Conservation (phyloP, 108 stramenopile species). For the Schizochytrium sp. region DNA sequence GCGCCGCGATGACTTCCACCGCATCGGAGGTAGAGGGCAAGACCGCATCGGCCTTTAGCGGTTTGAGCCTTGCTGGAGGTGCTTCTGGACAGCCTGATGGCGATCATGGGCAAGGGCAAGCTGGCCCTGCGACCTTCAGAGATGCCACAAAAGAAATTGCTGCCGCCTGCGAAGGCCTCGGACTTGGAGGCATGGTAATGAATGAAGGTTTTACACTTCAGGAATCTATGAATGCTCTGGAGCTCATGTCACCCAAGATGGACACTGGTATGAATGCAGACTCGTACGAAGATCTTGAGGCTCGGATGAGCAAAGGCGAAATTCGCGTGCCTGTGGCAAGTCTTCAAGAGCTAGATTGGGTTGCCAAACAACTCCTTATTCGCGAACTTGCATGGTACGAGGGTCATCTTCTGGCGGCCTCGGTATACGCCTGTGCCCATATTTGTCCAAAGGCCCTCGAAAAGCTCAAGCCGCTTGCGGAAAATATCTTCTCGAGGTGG, state of each 20-base stretch:
- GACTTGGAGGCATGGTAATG: slow-evolving; percentile 41
- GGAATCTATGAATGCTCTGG: slow-evolving; percentile 59
- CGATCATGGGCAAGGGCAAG: too few relatives aligned
- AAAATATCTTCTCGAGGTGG: neutral
- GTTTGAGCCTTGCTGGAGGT: too few relatives aligned
- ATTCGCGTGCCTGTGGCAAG: slow-evolving; percentile 27
- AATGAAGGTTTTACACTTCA: slow-evolving; percentile 47
- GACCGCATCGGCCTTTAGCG: too few relatives aligned
- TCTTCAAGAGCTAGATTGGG: slow-evolving; percentile 4
- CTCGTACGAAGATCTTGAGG: slow-evolving; percentile 8
- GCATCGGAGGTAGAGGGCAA: too few relatives aligned
- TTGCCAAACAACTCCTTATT: neutral
- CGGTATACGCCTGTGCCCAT: slow-evolving; percentile 34
- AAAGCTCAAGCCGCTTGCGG: neutral
- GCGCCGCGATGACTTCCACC: too few relatives aligned
- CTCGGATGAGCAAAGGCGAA: neutral
- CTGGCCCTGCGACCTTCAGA: too few relatives aligned
- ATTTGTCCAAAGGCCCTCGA: neutral
- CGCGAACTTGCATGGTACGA: slow-evolving; percentile 40
- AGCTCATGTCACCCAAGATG: slow-evolving; percentile 62
- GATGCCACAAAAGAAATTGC: too few relatives aligned
- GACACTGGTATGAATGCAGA: slow-evolving; percentile 45
- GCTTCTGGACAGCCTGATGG: too few relatives aligned
- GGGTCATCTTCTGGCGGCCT: slow-evolving; percentile 53
- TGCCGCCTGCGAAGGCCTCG: slow-evolving; percentile 32